Evolutionary conservation across 2,329 filamentous ascomycete species (phyloP).

Genomic region (Ascosphaera apis): DNA sequence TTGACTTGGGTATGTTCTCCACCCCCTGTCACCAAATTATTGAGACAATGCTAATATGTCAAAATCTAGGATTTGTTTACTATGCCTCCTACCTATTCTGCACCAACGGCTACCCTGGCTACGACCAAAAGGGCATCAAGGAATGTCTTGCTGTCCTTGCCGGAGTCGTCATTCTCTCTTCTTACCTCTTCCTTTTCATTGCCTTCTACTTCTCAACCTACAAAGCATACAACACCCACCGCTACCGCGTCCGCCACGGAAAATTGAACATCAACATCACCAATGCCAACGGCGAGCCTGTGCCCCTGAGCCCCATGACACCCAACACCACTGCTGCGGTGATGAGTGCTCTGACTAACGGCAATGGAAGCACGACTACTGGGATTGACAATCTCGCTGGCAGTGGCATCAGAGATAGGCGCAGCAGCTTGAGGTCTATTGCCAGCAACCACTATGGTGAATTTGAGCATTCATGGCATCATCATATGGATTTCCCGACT

Average conservation of each 20-base stretch:
- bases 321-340: background rate
- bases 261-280: constrained; percentile 1
- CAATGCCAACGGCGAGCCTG: constrained; percentile 1
- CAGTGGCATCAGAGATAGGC: background rate
- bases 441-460: constrained; percentile 1
- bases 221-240: constrained; percentile 3
- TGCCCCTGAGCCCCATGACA: background rate
- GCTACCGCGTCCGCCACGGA: background rate
- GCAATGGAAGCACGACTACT: background rate
- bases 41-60: background rate
- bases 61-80: constrained; percentile 59
- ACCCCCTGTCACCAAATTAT: background rate
- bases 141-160: constrained; percentile 81
- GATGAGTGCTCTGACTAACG: background rate
- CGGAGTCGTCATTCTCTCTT: constrained; percentile 66
- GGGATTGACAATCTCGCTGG: background rate
- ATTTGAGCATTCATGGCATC: constrained; percentile 1
- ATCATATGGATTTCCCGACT: constrained; percentile 1
- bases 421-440: background rate
- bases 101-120: constrained; percentile 59
- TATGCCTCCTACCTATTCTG: constrained; percentile 90
- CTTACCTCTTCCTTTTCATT: constrained; percentile 85
- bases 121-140: constrained; percentile 52
- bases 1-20: constrained; percentile 55
- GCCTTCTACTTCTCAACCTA: constrained; percentile 88